Base-by-base conservation (phyloP, 2,329 filamentous ascomycete species). In the Grosmannia serpens region DNA sequence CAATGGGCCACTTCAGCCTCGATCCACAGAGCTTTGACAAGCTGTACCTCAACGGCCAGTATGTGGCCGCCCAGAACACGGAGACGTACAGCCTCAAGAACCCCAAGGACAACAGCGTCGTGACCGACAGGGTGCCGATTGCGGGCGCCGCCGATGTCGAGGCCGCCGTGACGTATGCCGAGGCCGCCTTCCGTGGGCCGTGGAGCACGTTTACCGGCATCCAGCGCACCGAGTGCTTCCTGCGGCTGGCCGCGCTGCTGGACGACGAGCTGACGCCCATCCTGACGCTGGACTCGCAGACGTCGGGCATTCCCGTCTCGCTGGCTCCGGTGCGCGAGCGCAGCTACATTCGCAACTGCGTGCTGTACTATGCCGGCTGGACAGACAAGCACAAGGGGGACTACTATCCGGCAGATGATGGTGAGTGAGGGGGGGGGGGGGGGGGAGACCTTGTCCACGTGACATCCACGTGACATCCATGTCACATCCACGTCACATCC, bases 281-380 rank as follows among this genome's bases (percentile, higher is more conserved):
- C 15, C 13, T 53, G 26, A 22, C 26, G 1, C 51, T 58, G 31
- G 85, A 4, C 74, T 84, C 20, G 84, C 84, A 58, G 74, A 78
- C 2, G 81, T 84, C 64, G 41, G 57, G 57, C 27, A 54, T 33
- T 22, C 57, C 57, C 3, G 29, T 54, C 1, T 54, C 51, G 29
- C 24, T 54, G 27, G 27, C 29, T 2, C 51, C 51, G 4, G 17
- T n/a, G 44, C 41, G 51, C 13, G 57, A 58, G 81, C 80, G 1
- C 77, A 84, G 60, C 65, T 84, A 52, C 79, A 84, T n/a, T 78
- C 22, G 22, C 4, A 49, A 44, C 41, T 49, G 29, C 20, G 8
- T 58, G 22, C 31, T 35, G 4, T 66, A 65, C 56, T 64, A 61
- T 52, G 65, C 65, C 11, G 72, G 71, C 5, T 74, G 71, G 71